Evolutionary conservation across 2,329 filamentous ascomycete genomes (phyloP).

Genomic region (Lachnellula suecica): DNA sequence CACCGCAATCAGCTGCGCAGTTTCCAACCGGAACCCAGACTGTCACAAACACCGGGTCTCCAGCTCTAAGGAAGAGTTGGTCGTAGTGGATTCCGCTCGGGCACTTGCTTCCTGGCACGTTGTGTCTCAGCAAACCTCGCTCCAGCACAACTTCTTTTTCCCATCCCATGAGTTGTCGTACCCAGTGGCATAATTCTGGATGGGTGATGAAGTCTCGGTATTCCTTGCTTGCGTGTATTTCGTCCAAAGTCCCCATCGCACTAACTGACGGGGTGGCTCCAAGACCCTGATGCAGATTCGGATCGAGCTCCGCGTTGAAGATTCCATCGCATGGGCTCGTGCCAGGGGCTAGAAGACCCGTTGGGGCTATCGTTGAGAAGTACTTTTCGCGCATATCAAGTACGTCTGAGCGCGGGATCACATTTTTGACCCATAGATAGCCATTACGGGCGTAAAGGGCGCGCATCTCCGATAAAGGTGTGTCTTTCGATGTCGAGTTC

Average conservation of each 20-base stretch:
- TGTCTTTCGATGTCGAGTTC: constrained; percentile 8
- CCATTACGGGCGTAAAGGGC: constrained; percentile 47
- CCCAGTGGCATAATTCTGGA: constrained; percentile 46
- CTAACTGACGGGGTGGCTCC: constrained; percentile 20
- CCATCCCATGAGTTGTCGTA: constrained; percentile 54
- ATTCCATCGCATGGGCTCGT: constrained; percentile 52
- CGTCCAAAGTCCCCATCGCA: constrained; percentile 50
- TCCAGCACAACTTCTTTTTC: constrained; percentile 54
- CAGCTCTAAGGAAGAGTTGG: constrained; percentile 50
- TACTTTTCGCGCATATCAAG: constrained; percentile 50
- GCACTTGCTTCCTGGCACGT: constrained; percentile 48
- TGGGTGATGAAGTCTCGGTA: constrained; percentile 52
- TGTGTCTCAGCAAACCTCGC: constrained; percentile 45
- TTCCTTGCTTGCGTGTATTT: constrained; percentile 52
- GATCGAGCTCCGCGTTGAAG: constrained; percentile 43
- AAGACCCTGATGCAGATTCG: constrained; percentile 45
- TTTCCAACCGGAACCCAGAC: constrained; percentile 53
- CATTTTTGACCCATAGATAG: constrained; percentile 54
- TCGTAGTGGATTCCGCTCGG: constrained; percentile 54
- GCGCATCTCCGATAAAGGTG: constrained; percentile 47
- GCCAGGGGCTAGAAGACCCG: constrained; percentile 53
- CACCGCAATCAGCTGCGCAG: constrained; percentile 52
- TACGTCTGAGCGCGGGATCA: constrained; percentile 53
- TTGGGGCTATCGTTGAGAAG: constrained; percentile 52
- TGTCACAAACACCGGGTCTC: constrained; percentile 46